Evolutionary conservation across 306 rosid genomes (phyloP).

Genomic region (Fragaria iinumae): DNA sequence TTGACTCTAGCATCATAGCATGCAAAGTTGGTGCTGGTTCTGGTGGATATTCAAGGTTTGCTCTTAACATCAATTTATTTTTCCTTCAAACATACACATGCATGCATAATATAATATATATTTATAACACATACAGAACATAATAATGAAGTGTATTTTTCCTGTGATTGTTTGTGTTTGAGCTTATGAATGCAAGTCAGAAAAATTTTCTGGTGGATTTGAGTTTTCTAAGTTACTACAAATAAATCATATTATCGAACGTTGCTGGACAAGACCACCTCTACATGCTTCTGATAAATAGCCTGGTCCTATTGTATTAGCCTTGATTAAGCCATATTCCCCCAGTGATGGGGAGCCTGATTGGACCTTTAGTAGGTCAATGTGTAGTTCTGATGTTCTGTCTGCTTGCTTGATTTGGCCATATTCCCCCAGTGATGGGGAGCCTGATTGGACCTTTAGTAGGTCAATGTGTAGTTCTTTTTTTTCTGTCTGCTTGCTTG

Average conservation of each 20-base stretch:
- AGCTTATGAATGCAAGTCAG: background rate
- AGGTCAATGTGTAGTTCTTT: background rate
- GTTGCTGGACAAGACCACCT: background rate
- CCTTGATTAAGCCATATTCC: background rate
- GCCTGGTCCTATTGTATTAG: background rate
- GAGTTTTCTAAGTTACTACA: background rate
- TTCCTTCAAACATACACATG: background rate
- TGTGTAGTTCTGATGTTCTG: background rate
- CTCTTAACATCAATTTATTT: slow-evolving; percentile 3
- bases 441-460: background rate
- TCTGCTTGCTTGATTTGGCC: background rate
- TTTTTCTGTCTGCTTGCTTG: background rate
- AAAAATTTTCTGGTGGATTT: background rate
- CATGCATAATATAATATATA: background rate
- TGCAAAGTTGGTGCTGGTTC: slow-evolving; percentile 89
- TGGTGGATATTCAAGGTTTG: slow-evolving; percentile 93
- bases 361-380: background rate
- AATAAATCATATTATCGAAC: background rate
- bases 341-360: background rate
- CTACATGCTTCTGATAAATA: background rate
- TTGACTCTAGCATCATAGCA: slow-evolving; percentile 77
- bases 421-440: background rate
- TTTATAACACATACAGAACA: background rate
- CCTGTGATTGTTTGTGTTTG: background rate
- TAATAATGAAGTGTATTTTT: background rate